Percentiles rank a stretch among this genome's conserved stretches.
These are phyloP conservation scores for Umbelopsis sp. DNA, from an alignment of 192 early-diverging fungal genomes.

Conservation along the genomic window DNA sequence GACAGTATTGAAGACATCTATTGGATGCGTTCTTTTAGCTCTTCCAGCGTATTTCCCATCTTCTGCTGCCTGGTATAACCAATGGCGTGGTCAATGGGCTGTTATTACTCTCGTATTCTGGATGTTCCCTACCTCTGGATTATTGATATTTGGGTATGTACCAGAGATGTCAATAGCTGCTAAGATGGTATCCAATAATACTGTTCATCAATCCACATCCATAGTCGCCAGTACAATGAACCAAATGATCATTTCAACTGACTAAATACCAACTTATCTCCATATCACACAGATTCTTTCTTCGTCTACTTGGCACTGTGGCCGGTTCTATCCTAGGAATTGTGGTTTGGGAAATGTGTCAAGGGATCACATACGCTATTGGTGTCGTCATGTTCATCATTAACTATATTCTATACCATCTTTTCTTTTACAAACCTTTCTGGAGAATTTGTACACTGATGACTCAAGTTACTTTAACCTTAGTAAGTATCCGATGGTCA, in stretches of 20 bases:
- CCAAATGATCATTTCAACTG: no score
- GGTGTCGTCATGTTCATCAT: slow-evolving; percentile 31
- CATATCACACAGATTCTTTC: slow-evolving; percentile 16
- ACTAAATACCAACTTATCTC: neutral
- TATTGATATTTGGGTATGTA: slow-evolving; percentile 32
- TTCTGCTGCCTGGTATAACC: slow-evolving; percentile 23
- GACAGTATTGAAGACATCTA: slow-evolving; percentile 34
- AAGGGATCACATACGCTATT: slow-evolving; percentile 36
- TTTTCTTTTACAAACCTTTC: slow-evolving; percentile 23
- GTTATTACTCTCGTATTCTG: slow-evolving; percentile 31
- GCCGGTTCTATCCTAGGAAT: slow-evolving; percentile 27
- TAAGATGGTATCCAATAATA: neutral
- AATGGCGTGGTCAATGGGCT: slow-evolving; percentile 39
- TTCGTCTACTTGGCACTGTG: slow-evolving; percentile 30
- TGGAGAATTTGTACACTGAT: slow-evolving; percentile 21
- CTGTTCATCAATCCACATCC: no score
- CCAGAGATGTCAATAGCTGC: neutral
- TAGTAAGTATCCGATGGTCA: slow-evolving; percentile 6
- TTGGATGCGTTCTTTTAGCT: slow-evolving; percentile 21
- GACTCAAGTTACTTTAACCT: slow-evolving; percentile 23
- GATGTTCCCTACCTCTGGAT: slow-evolving; percentile 29
- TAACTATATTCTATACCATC: slow-evolving; percentile 21
- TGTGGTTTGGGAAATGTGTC: slow-evolving; percentile 31
- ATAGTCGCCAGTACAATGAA: no score
- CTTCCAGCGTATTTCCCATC: slow-evolving; percentile 27